Base-by-base conservation (phyloP, 2,329 filamentous ascomycete species). In the Waltergamsia citrina region DNA sequence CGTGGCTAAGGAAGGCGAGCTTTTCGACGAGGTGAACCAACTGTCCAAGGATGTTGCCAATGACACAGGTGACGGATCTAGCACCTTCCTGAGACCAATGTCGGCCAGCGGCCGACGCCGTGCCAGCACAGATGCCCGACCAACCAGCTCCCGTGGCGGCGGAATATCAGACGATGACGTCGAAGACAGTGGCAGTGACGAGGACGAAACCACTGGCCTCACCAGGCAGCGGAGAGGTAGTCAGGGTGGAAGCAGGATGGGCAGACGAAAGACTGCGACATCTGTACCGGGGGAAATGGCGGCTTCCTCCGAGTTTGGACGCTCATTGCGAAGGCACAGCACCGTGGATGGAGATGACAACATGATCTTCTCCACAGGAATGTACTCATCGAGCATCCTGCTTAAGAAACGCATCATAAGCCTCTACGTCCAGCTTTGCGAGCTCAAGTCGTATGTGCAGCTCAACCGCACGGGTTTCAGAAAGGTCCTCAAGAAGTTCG, bases 401-500 rank as follows among this genome's bases (percentile, higher is more conserved):
- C 63, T 98, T 42, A 96, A 96, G 69, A 95, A 94, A 64, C 78
- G 88, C 35, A 81, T 86, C 36, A 78, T 94, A 44, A 78, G 78
- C 52, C 67, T 88, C 39, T 98, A 95, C 52, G 92, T 98, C 29
- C 83, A 85, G 43, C 67, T 96, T 14, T 95, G 90, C 61, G 92
- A 95, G 57, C 74, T 98, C 49, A 93, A 94, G 53, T 96, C 90
- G 3, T 98, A 88, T 51, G 80, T 88, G 36, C 90, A 96, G 62
- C 75, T 98, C 41, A 98, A 98, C 68, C 83, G 84, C 60, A 98
- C 92, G 1, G 92, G 92, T 10, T 98, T 98, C 61, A 77, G 81
- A 50, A 98, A 98, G 60, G 88, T 94, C 1, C 63, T 96, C 45
- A 98, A 98, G 63, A 98, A 98, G 59, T 98, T 92, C 51, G 92